Conservation (phyloP, 2,329 filamentous ascomycete species). For the Penicillium sp. region DNA sequence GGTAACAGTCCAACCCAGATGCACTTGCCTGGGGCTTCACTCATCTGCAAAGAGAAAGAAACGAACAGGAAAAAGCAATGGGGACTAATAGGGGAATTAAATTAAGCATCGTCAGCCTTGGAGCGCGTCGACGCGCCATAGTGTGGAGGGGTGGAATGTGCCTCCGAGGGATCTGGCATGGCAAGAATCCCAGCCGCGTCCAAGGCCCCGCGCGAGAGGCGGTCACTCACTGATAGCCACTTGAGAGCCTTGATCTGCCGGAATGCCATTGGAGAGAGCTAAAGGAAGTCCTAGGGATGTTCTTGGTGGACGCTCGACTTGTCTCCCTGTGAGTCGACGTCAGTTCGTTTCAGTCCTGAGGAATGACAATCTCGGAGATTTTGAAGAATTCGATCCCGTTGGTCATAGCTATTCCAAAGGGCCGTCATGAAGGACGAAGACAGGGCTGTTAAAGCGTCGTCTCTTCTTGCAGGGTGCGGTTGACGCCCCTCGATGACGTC, state of each 20-base stretch:
- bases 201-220: not conserved
- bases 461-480: not conserved
- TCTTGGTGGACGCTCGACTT: slow-evolving; percentile 3
- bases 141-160: slow-evolving; percentile 29
- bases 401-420: slow-evolving; percentile 9
- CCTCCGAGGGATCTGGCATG: slow-evolving; percentile 19
- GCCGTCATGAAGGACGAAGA: slow-evolving; percentile 5
- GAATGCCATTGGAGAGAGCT: slow-evolving; percentile 14
- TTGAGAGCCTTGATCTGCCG: slow-evolving; percentile 9
- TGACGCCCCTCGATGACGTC: slow-evolving; percentile 16
- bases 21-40: slow-evolving; percentile 6
- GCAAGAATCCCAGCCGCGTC: slow-evolving; percentile 22
- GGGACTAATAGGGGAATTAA: slow-evolving; percentile 19
- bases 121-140: slow-evolving; percentile 27
- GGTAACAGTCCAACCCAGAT: slow-evolving; percentile 9
- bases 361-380: slow-evolving; percentile 14
- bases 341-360: slow-evolving; percentile 12
- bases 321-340: slow-evolving; percentile 15
- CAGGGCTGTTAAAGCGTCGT: slow-evolving; percentile 2
- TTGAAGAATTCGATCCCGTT: slow-evolving; percentile 4
- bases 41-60: slow-evolving; percentile 1
- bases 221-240: not conserved
- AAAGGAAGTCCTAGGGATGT: slow-evolving; percentile 13
- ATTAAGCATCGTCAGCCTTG: slow-evolving; percentile 5
- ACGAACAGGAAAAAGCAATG: not conserved